Conservation (phyloP, 2,329 filamentous ascomycete genomes). For the Aspergillus viridinutans region DNA sequence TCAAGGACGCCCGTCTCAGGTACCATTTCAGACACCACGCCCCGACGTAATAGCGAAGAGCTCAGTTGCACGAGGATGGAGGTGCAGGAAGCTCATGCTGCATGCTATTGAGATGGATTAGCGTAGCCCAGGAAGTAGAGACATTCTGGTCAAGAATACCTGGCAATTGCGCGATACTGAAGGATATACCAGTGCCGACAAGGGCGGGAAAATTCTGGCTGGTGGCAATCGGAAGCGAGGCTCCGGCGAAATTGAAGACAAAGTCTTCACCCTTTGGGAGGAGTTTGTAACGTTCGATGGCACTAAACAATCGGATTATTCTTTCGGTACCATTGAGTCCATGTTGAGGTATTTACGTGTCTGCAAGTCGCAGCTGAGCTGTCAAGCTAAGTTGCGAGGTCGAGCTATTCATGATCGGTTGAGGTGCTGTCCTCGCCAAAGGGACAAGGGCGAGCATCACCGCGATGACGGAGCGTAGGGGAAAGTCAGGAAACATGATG, state of each 20-base stretch:
- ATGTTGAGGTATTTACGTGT: constrained; percentile 12
- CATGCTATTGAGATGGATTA: constrained; percentile 14
- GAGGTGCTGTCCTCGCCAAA: constrained; percentile 12
- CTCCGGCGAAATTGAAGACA: constrained; percentile 17
- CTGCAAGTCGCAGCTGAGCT: constrained; percentile 17
- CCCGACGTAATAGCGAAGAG: constrained; percentile 18
- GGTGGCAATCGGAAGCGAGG: constrained; percentile 11
- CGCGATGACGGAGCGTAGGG: constrained; percentile 3
- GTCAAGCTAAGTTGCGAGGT: constrained; percentile 15
- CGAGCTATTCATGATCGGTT: constrained; percentile 9
- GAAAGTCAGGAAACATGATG: constrained; percentile 7
- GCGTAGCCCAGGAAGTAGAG: not conserved
- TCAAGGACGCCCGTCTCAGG: constrained; percentile 13
- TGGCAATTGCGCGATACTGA: constrained; percentile 16
- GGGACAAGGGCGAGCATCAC: constrained; percentile 6
- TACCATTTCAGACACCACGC: constrained; percentile 18
- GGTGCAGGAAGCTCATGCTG: constrained; percentile 23
- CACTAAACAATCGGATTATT: constrained; percentile 4
- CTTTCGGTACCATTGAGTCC: not conserved
- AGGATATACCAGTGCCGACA: constrained; percentile 12
- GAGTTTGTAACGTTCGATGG: constrained; percentile 19
- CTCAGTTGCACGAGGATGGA: constrained; percentile 23
- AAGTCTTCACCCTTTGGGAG: constrained; percentile 20
- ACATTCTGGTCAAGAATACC: constrained; percentile 6
- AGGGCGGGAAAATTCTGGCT: constrained; percentile 18